These are phyloP conservation scores for Hemileia vastatrix DNA, from an alignment of 1,284 basidiomycete genomes.

Conservation along the genomic window DNA sequence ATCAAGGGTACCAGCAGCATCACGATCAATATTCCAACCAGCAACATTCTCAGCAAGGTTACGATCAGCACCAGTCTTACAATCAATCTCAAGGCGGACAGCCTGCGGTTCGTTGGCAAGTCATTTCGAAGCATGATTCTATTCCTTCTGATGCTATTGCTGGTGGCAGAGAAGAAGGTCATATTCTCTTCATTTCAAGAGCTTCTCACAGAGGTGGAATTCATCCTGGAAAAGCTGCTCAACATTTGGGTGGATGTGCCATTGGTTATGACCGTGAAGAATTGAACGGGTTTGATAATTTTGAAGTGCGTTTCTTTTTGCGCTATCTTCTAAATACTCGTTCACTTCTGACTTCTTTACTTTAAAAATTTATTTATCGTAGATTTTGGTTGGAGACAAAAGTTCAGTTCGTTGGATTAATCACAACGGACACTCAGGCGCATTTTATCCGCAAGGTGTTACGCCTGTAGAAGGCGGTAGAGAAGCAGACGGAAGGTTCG, in stretches of 20 bases:
- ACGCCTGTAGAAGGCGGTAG: constrained; percentile 15
- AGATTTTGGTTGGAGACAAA: constrained; percentile 19
- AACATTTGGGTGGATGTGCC: constrained; percentile 13
- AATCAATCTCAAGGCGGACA: constrained; percentile 9
- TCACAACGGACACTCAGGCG: constrained; percentile 3
- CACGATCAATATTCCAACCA: constrained; percentile 15
- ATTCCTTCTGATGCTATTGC: constrained; percentile 16
- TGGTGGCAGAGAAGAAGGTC: constrained; percentile 15
- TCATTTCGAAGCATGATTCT: constrained; percentile 3
- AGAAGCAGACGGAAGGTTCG: constrained; percentile 20
- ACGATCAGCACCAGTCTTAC: constrained; percentile 12
- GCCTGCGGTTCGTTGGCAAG: constrained; percentile 10
- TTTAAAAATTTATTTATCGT: too few relatives aligned
- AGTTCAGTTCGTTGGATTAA: constrained; percentile 13
- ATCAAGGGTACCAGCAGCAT: constrained; percentile 10
- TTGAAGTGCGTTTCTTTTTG: not conserved
- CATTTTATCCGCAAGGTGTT: constrained; percentile 10
- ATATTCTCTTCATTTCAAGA: constrained; percentile 8
- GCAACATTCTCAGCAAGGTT: constrained; percentile 14
- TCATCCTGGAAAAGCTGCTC: constrained; percentile 14
- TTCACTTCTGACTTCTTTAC: not conserved
- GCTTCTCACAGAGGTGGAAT: constrained; percentile 13
- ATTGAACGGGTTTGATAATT: constrained; percentile 17
- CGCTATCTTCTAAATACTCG: not conserved
- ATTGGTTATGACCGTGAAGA: constrained; percentile 16